Evolutionary conservation across 768 basidiomycete species (phyloP).

Genomic region (Mycena maculata): DNA sequence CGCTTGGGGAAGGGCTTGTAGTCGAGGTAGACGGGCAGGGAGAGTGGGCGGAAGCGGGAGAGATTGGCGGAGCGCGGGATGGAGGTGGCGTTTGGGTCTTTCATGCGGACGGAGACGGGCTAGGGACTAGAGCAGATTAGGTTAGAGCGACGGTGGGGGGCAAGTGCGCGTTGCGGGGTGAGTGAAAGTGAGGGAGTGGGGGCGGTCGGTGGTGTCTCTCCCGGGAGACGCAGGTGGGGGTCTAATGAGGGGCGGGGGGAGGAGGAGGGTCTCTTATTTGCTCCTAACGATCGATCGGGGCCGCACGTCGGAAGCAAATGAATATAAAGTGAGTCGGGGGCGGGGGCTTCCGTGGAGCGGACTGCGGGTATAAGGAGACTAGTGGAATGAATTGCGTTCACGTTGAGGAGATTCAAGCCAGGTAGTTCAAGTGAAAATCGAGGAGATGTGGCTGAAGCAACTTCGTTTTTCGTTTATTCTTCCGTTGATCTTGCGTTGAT

Average conservation of each 20-base stretch:
- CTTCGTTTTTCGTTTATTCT: no score
- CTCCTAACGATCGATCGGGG: constrained; percentile 26
- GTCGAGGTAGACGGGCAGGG: constrained; percentile 31
- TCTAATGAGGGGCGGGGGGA: neutral
- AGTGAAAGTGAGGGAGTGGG: neutral
- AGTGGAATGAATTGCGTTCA: no score
- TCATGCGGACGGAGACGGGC: constrained; percentile 21
- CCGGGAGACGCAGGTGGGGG: neutral
- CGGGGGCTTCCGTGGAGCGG: no score
- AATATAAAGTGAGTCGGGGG: constrained; percentile 12
- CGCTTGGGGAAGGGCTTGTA: constrained; percentile 18
- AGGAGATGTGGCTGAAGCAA: no score
- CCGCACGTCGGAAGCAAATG: constrained; percentile 12
- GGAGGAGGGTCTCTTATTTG: constrained; percentile 20
- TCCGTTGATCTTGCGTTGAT: no score
- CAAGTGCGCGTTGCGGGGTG: neutral
- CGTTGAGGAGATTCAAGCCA: no score
- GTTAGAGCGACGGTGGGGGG: neutral
- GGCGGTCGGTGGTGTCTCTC: neutral
- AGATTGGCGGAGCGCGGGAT: constrained; percentile 19
- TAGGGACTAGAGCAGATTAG: no score
- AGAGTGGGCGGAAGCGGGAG: constrained; percentile 31
- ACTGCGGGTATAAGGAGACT: no score
- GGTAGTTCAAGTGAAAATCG: no score
- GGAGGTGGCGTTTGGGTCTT: constrained; percentile 6